A percentile compares a stretch with the other conserved stretches of the same genome.
phyloP scores from a whole-genome alignment of 768 basidiomycete genomes.

The Lactifluus volemus region DNA sequence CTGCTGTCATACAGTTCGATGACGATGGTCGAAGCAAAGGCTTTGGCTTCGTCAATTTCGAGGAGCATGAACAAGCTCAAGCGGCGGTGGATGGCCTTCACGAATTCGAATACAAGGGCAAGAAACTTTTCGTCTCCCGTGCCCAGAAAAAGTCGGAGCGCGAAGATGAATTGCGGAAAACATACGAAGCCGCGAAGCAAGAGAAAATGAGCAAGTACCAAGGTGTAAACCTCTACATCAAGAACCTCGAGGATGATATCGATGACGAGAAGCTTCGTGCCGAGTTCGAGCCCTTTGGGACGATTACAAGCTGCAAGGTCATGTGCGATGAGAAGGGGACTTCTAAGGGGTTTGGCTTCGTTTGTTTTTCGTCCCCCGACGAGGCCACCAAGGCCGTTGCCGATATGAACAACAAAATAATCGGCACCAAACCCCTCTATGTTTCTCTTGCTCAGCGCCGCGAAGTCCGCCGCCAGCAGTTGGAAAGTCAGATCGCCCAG shows the following conservation, averaged over 20 bases:
- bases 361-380: conserved; percentile 96
- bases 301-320: conserved; percentile 97
- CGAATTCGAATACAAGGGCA: conserved; percentile 75
- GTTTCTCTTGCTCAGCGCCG: conserved; percentile 98
- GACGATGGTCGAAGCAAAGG: conserved; percentile 91
- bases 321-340: conserved; percentile 95
- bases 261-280: conserved; percentile 95
- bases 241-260: conserved; percentile 97
- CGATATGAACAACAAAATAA: conserved; percentile 99
- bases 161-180: conserved; percentile 89
- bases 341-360: conserved; percentile 97
- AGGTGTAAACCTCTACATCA: conserved; percentile 98
- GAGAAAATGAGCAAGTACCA: conserved; percentile 98
- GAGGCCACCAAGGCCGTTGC: conserved; percentile 99
- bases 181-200: conserved; percentile 92
- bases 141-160: conserved; percentile 99
- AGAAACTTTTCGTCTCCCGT: conserved; percentile 89
- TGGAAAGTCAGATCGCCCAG: conserved; percentile 98
- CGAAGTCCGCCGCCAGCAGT: conserved; percentile 94
- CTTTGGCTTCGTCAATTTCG: conserved; percentile 98
- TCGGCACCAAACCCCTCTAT: conserved; percentile 96
- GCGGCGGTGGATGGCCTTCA: conserved; percentile 84
- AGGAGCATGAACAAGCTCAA: conserved; percentile 86
- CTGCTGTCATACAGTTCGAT: conserved; percentile 75
- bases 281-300: conserved; percentile 95